Evolutionary conservation across 768 basidiomycete genomes (phyloP).

Genomic region (Tricholoma matsutake): DNA sequence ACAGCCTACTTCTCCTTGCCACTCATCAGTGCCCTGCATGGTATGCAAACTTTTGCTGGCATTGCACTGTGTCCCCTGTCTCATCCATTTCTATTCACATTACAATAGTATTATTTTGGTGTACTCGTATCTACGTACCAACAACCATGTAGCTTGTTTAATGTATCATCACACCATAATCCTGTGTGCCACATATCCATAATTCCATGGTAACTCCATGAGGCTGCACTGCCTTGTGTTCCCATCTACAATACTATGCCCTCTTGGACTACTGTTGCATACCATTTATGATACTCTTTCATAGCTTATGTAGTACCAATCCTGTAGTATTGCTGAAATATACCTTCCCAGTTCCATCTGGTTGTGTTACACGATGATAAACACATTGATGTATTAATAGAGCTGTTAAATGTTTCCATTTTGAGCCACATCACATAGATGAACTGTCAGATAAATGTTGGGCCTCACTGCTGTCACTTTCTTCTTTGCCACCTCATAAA

Average conservation of each 20-base stretch:
- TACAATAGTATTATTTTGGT: not conserved
- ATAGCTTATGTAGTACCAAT: not conserved
- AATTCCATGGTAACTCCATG: not conserved
- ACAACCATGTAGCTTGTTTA: not conserved
- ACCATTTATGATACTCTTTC: constrained; percentile 1
- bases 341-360: not conserved
- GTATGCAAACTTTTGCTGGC: not conserved
- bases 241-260: not conserved
- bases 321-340: not conserved
- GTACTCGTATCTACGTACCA: not conserved
- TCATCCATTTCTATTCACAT: not conserved
- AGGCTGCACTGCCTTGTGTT: not conserved
- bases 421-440: not conserved
- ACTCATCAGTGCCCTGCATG: too few relatives aligned
- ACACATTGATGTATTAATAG: not conserved
- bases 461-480: not conserved
- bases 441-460: not conserved
- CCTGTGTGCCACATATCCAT: not conserved
- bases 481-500: not conserved
- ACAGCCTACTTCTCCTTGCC: not conserved
- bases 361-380: not conserved
- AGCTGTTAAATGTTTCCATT: not conserved
- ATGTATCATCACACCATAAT: not conserved
- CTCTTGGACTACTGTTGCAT: not conserved
- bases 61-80: not conserved